phyloP scores from a whole-genome alignment of 352 stramenopile species.

The Phytophthora aleatoria region DNA sequence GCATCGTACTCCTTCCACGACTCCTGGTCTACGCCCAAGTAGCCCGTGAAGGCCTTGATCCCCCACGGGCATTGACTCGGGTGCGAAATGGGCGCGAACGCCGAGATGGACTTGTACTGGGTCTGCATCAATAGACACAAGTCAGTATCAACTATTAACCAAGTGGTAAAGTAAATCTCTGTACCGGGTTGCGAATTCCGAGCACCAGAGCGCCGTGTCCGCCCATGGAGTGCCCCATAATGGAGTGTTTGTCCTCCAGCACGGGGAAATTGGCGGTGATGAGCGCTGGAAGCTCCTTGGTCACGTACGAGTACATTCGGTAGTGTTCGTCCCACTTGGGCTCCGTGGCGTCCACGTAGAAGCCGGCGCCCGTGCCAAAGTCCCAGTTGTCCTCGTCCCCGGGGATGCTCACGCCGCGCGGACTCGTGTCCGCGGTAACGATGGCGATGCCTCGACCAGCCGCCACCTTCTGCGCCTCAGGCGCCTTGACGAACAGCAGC shows the following conservation, averaged over 20 bases:
- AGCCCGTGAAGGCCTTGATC: constrained; percentile 97
- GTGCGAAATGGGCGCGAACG: constrained; percentile 97
- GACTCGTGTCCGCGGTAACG: constrained; percentile 95
- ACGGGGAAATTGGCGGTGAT: constrained; percentile 88
- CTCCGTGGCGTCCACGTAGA: constrained; percentile 97
- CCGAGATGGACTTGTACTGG: constrained; percentile 93
- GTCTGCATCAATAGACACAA: constrained; percentile 34
- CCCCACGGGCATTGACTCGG: constrained; percentile 97
- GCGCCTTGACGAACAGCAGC: constrained; percentile 95
- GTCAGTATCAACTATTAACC: constrained; percentile 3
- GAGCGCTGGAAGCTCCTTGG: constrained; percentile 93
- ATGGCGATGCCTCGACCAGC: constrained; percentile 93
- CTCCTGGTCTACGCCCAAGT: constrained; percentile 93
- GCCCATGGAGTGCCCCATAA: constrained; percentile 98
- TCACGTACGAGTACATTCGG: constrained; percentile 98
- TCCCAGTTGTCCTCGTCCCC: constrained; percentile 97
- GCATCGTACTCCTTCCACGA: constrained; percentile 92
- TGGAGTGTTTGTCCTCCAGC: constrained; percentile 83
- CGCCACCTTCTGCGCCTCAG: constrained; percentile 89
- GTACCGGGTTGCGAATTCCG: constrained; percentile 87
- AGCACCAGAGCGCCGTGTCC: constrained; percentile 97
- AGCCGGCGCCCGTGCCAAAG: constrained; percentile 96
- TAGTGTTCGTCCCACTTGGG: constrained; percentile 94
- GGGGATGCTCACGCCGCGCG: constrained; percentile 89
- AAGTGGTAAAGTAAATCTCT: not conserved